These are phyloP conservation scores for Entelexis paramagnoliae DNA, from an alignment of 1,139 yeast species.

Conservation along the genomic window DNA sequence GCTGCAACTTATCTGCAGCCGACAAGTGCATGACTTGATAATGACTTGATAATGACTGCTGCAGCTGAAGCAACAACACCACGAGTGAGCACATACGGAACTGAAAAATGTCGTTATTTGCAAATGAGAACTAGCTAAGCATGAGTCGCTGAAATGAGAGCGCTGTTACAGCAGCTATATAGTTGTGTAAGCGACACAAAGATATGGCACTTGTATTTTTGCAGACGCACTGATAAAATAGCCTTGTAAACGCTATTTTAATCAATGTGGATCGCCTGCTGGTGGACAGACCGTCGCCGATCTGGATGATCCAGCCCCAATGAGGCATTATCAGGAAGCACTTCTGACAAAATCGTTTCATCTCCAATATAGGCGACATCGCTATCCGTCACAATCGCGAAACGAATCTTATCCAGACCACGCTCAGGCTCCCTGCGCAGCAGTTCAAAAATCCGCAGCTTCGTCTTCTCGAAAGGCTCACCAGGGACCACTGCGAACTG, in stretches of 20 bases:
- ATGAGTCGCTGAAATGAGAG: too few relatives aligned
- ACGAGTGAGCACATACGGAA: too few relatives aligned
- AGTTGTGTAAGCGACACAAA: too few relatives aligned
- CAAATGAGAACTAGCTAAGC: too few relatives aligned
- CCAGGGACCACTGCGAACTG: slow-evolving; percentile 46
- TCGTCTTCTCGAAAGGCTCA: slow-evolving; percentile 58
- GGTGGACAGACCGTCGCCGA: slow-evolving; percentile 32
- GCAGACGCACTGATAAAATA: too few relatives aligned
- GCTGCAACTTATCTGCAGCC: not conserved
- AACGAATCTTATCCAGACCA: slow-evolving; percentile 16
- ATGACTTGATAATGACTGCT: too few relatives aligned
- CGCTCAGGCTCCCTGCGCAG: slow-evolving; percentile 44
- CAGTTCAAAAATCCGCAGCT: slow-evolving; percentile 51
- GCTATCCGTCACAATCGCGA: slow-evolving; percentile 26
- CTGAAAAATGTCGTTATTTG: too few relatives aligned
- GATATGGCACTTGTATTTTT: too few relatives aligned
- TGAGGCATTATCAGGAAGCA: slow-evolving; percentile 42
- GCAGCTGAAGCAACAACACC: not conserved
- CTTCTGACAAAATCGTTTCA: slow-evolving; percentile 40
- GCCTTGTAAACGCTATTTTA: not conserved
- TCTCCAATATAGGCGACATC: slow-evolving; percentile 44
- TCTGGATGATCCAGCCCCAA: slow-evolving; percentile 85
- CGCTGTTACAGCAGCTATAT: too few relatives aligned
- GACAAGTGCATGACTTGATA: too few relatives aligned
- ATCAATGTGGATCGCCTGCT: slow-evolving; percentile 20